Evolutionary conservation across 148 eudicot species (phyloP), one percentile per base, ranked within the genome.

Genomic region (Polygonum maritimum): DNA sequence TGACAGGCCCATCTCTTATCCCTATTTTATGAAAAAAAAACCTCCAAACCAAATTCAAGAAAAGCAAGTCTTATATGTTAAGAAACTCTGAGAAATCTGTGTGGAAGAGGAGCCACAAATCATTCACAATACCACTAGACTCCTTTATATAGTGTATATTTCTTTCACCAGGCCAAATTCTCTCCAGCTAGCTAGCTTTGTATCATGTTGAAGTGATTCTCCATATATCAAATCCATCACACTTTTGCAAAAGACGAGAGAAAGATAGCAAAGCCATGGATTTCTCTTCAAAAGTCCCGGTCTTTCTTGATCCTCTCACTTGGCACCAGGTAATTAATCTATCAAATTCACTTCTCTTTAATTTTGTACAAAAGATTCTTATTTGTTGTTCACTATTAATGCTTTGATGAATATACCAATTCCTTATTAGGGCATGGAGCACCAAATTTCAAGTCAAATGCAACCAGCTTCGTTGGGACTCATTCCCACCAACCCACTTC

Each of bases 301-400:
- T 60, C 67, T 60, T 60, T 60, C 36, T 60, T 54, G 60, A 60
- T 60, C 67, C 67, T 60, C 67, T 36, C 67, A 60, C 31, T 22
- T 58, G 67, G 67, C 67, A 60, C 12, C 67, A 60, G 36, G 67
- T 60, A 60, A 58, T 48, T 48, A 48, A 49, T 16, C 54, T 0
- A 16, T 49, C n/a, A 49, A 49, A 12, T 49, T 16, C n/a, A 13
- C 15, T 12, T 19, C 63, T 21, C 19, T 51, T 14, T 15, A 48
- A 48, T 10, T 48, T 48, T 48, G 49, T 48, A 48, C 49, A 48
- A 48, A 48, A 54, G 60, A 54, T 54, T 54, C 60, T 52, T 4
- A 7, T 7, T 44, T 44, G 26, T 26, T n/a, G 16, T n/a, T 49
- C 16, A 49, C 15, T 3, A 54, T 10, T n/a, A 48, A 48, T 48